A percentile compares a stretch with the other conserved stretches of the same genome.
These are phyloP conservation scores for Cladosporium velox DNA, from an alignment of 2,329 filamentous ascomycete species.

Conservation along the genomic window DNA sequence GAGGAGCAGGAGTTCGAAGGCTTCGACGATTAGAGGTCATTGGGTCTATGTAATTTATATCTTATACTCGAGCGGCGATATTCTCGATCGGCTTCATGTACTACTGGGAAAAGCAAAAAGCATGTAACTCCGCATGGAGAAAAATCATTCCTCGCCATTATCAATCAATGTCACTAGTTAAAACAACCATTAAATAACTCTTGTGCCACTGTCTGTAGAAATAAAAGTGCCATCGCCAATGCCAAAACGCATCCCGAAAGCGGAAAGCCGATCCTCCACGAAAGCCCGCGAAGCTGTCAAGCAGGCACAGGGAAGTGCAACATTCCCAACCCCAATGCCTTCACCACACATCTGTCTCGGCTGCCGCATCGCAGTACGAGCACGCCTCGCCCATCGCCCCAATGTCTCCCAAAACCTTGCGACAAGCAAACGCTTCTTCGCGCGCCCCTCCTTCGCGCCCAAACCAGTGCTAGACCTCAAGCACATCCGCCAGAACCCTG, in stretches of 20 bases:
- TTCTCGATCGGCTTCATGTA: background rate
- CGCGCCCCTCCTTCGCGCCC: conserved; percentile 70
- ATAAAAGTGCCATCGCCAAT: background rate
- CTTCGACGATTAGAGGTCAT: conserved; percentile 12
- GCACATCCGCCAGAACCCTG: conserved; percentile 83
- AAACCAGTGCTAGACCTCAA: conserved; percentile 81
- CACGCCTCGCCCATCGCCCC: background rate
- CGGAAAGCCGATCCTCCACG: background rate
- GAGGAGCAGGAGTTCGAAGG: conserved; percentile 22
- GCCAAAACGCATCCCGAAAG: background rate
- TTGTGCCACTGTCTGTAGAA: background rate
- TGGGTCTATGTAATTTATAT: background rate
- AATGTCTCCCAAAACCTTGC: conserved; percentile 9
- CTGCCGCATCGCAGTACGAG: conserved; percentile 16
- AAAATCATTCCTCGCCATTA: background rate
- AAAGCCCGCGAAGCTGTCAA: background rate
- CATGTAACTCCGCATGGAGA: background rate
- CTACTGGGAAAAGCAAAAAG: background rate
- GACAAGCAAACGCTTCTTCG: conserved; percentile 36
- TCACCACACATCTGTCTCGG: conserved; percentile 5
- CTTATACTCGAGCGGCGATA: background rate
- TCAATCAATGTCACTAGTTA: background rate
- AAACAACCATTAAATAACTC: background rate
- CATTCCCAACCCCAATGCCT: conserved; percentile 16
- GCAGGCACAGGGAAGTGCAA: background rate